Evolutionary conservation across 1,139 yeast species (phyloP).

Genomic region (Pichia sp.): DNA sequence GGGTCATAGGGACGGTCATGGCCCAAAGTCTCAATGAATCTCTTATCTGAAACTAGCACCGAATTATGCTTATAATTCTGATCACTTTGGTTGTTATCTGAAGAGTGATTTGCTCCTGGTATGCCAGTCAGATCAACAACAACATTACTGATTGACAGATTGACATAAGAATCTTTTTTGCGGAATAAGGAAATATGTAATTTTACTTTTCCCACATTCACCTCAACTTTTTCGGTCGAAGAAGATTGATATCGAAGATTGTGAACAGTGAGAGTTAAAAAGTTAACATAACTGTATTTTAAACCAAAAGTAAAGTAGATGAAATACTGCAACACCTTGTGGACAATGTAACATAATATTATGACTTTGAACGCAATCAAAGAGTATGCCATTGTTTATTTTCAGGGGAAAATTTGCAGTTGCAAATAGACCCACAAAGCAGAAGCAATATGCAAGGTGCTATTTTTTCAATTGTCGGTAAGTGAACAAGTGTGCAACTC

Average conservation of each 20-base stretch:
- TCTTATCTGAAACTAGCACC: background rate
- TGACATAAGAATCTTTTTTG: background rate
- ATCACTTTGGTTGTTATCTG: background rate
- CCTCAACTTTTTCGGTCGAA: background rate
- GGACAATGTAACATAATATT: background rate
- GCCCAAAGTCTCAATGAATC: background rate
- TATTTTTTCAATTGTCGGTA: too few species aligned
- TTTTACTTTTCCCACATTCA: constrained; percentile 7
- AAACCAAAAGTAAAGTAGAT: constrained; percentile 12
- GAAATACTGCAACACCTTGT: constrained; percentile 4
- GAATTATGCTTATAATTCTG: background rate
- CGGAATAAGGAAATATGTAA: constrained; percentile 16
- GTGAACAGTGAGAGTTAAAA: constrained; percentile 12
- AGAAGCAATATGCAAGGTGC: too few species aligned
- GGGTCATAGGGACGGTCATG: constrained; percentile 21
- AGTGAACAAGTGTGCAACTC: too few species aligned
- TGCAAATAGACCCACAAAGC: too few species aligned
- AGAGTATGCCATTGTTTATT: background rate
- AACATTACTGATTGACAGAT: constrained; percentile 2
- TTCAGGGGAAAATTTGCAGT: too few species aligned
- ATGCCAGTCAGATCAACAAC: background rate
- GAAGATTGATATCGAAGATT: background rate
- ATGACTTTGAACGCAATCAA: background rate
- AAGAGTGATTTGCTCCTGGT: background rate
- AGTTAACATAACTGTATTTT: constrained; percentile 12